phyloP scores from a whole-genome alignment of 805 yeast species.

The Scheffersomyces coipomensis region DNA sequence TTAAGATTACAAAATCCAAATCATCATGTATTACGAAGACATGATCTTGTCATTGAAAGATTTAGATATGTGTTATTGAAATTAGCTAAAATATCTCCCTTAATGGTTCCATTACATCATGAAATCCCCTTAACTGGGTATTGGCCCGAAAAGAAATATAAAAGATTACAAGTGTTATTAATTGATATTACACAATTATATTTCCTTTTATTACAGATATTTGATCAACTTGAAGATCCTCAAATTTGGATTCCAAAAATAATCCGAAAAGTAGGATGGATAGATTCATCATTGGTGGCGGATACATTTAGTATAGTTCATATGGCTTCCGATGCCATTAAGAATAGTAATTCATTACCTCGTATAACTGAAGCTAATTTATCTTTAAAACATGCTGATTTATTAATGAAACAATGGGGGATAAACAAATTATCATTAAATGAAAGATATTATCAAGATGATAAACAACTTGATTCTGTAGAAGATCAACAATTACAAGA shows the following conservation, averaged over 20 bases:
- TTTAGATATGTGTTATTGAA: constrained; percentile 18
- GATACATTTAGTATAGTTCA: constrained; percentile 26
- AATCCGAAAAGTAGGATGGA: constrained; percentile 29
- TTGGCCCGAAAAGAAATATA: constrained; percentile 30
- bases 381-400: constrained; percentile 27
- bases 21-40: constrained; percentile 15
- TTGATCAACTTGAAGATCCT: constrained; percentile 26
- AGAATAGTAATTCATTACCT: constrained; percentile 24
- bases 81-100: constrained; percentile 16
- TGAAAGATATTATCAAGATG: constrained; percentile 19
- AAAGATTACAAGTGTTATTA: constrained; percentile 16
- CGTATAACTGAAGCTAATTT: constrained; percentile 29
- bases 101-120: constrained; percentile 24
- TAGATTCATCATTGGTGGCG: constrained; percentile 22
- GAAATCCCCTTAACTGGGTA: constrained; percentile 28
- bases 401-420: constrained; percentile 28
- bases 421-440: constrained; percentile 16
- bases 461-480: neutral
- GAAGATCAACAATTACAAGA: constrained; percentile 8
- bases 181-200: constrained; percentile 27
- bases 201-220: constrained; percentile 17
- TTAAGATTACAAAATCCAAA: constrained; percentile 18
- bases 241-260: constrained; percentile 25
- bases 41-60: constrained; percentile 18
- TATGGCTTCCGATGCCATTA: constrained; percentile 28